phyloP scores from a whole-genome alignment of 2,329 filamentous ascomycete genomes.

The Paecilomyces variotii region DNA sequence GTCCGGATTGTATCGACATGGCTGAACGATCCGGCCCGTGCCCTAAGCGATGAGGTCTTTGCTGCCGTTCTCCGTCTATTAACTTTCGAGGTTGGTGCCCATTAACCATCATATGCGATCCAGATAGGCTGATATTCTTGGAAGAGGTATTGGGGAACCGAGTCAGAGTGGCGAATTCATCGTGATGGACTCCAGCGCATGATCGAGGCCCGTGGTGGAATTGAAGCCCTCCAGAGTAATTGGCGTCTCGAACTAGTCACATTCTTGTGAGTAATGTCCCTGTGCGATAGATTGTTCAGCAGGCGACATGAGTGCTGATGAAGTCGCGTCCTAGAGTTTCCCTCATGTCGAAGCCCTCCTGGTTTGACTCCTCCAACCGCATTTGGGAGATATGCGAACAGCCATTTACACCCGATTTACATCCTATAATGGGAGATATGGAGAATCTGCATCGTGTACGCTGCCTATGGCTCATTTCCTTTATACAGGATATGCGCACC shows the following conservation, averaged over 20 bases:
- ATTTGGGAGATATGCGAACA: not conserved
- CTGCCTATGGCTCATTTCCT: constrained; percentile 22
- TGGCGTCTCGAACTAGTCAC: constrained; percentile 10
- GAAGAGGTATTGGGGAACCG: constrained; percentile 26
- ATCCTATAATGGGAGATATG: not conserved
- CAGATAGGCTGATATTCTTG: not conserved
- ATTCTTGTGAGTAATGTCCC: not conserved
- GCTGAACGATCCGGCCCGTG: constrained; percentile 19
- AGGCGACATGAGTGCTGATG: not conserved
- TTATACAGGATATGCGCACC: constrained; percentile 21
- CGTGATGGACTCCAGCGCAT: constrained; percentile 23
- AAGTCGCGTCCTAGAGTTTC: constrained; percentile 13
- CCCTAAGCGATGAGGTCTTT: constrained; percentile 27
- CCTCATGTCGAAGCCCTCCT: constrained; percentile 20
- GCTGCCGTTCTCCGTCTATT: constrained; percentile 24
- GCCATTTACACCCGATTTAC: not conserved
- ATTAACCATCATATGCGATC: not conserved
- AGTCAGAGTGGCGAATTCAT: constrained; percentile 24
- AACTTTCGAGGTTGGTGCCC: constrained; percentile 23
- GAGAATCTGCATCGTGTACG: constrained; percentile 17
- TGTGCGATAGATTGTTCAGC: not conserved
- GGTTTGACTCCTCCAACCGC: constrained; percentile 19
- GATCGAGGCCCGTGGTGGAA: constrained; percentile 26
- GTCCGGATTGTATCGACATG: constrained; percentile 27
- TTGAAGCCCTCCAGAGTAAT: constrained; percentile 18